Percentiles rank a stretch among this genome's conserved stretches.
These are phyloP conservation scores for Phlebopus sp. DNA, from an alignment of 1,284 basidiomycete species.

Conservation along the genomic window DNA sequence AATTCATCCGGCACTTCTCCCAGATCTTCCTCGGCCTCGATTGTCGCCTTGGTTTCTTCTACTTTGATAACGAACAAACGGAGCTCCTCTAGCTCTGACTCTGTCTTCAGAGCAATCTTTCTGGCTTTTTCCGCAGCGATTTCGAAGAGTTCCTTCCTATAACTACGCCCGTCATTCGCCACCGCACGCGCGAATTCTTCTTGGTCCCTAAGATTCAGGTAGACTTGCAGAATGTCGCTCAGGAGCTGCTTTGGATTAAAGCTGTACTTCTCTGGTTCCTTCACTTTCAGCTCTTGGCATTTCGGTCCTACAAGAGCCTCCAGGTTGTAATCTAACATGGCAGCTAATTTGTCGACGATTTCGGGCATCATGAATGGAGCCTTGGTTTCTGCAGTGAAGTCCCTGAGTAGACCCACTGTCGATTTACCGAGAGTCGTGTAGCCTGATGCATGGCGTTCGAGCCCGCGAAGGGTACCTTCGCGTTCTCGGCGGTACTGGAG, in stretches of 20 bases:
- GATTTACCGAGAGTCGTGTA: conserved; percentile 88
- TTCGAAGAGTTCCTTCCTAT: conserved; percentile 83
- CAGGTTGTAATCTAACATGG: conserved; percentile 96
- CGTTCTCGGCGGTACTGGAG: conserved; percentile 80
- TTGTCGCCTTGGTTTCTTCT: conserved; percentile 74
- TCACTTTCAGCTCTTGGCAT: conserved; percentile 81
- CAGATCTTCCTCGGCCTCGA: conserved; percentile 89
- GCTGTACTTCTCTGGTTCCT: conserved; percentile 84
- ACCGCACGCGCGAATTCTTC: conserved; percentile 85
- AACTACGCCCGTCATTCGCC: conserved; percentile 91
- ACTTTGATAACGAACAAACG: conserved; percentile 76
- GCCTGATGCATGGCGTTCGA: conserved; percentile 82
- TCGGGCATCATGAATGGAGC: conserved; percentile 95
- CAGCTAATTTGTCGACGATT: conserved; percentile 93
- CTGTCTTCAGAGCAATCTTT: conserved; percentile 72
- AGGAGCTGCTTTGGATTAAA: conserved; percentile 88
- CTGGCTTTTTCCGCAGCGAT: conserved; percentile 73
- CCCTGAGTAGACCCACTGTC: conserved; percentile 85
- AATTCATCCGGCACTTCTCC: conserved; percentile 97
- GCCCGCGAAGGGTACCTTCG: conserved; percentile 71
- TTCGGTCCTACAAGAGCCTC: conserved; percentile 86
- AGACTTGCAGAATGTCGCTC: conserved; percentile 88
- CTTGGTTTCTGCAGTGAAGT: conserved; percentile 91
- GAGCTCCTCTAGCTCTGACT: conserved; percentile 77
- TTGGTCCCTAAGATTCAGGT: conserved; percentile 84